Evolutionary conservation across 768 basidiomycete genomes (phyloP).

Genomic region (Serendipita sp.): DNA sequence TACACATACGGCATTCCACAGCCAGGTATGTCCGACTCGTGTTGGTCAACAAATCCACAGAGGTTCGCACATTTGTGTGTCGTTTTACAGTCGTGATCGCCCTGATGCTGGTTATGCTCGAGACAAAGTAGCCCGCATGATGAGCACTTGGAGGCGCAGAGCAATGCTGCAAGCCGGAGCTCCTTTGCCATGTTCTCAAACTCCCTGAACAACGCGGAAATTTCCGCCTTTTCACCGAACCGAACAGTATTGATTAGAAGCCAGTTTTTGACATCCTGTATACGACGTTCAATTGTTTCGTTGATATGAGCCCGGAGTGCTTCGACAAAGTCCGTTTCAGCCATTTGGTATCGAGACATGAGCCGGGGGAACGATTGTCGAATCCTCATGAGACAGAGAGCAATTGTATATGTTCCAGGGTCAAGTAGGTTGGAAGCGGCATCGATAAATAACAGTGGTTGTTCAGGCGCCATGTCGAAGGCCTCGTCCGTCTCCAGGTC

Average conservation of each 20-base stretch:
- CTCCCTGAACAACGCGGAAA: conserved; percentile 28
- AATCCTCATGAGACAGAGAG: background rate
- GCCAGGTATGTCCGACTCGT: conserved; percentile 9
- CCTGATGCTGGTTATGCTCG: conserved; percentile 28
- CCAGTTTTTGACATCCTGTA: conserved; percentile 36
- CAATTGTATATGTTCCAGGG: background rate
- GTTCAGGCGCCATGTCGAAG: background rate
- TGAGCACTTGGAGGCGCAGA: conserved; percentile 34
- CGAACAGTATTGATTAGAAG: conserved; percentile 31
- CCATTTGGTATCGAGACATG: conserved; percentile 18
- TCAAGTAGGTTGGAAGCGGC: background rate
- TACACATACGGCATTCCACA: conserved; percentile 34
- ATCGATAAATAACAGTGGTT: background rate
- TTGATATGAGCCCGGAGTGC: conserved; percentile 25
- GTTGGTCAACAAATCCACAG: conserved; percentile 30
- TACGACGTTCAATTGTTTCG: conserved; percentile 25
- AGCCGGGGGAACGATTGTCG: background rate
- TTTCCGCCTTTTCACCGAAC: conserved; percentile 29
- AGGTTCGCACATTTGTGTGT: conserved; percentile 28
- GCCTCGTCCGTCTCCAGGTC: conserved; percentile 35
- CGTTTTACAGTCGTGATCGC: conserved; percentile 36
- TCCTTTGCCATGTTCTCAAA: conserved; percentile 30
- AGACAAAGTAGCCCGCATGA: conserved; percentile 36
- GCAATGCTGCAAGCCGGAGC: conserved; percentile 27
- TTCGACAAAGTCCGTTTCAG: conserved; percentile 29